phyloP scores from a whole-genome alignment of 768 basidiomycete genomes.

The Russula vinacea region DNA sequence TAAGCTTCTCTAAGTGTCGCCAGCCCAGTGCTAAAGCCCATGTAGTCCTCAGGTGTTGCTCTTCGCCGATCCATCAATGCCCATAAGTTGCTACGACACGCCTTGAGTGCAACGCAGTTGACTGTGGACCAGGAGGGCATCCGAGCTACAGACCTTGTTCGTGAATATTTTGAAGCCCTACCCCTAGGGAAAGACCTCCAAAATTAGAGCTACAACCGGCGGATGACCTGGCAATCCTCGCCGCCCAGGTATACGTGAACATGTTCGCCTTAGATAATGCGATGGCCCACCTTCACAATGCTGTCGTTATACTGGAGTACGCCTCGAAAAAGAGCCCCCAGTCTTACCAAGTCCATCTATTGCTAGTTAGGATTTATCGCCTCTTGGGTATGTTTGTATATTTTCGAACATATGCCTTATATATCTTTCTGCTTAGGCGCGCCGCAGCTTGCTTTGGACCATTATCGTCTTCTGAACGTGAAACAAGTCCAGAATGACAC shows the following conservation, averaged over 20 bases:
- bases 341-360: conserved; percentile 72
- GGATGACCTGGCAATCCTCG: conserved; percentile 79
- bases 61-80: conserved; percentile 71
- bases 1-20: conserved; percentile 33
- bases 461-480: conserved; percentile 72
- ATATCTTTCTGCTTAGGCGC: conserved; percentile 50
- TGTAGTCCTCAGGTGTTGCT: conserved; percentile 49
- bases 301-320: conserved; percentile 66
- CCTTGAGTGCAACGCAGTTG: conserved; percentile 48
- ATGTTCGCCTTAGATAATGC: conserved; percentile 58
- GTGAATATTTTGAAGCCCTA: conserved; percentile 65
- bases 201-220: conserved; percentile 81
- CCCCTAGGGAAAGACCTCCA: conserved; percentile 61
- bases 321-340: conserved; percentile 69
- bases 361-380: conserved; percentile 79
- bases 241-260: conserved; percentile 63
- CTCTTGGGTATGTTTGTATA: conserved; percentile 54
- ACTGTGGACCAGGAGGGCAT: conserved; percentile 55
- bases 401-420: conserved; percentile 16
- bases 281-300: conserved; percentile 59
- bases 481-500: conserved; percentile 91
- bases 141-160: conserved; percentile 51
- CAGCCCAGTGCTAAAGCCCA: conserved; percentile 8
- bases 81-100: conserved; percentile 68
- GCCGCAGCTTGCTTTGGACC: conserved; percentile 66